Evolutionary conservation across 1,284 basidiomycete genomes (phyloP).

Genomic region (Cutaneotrichosporon sp.): DNA sequence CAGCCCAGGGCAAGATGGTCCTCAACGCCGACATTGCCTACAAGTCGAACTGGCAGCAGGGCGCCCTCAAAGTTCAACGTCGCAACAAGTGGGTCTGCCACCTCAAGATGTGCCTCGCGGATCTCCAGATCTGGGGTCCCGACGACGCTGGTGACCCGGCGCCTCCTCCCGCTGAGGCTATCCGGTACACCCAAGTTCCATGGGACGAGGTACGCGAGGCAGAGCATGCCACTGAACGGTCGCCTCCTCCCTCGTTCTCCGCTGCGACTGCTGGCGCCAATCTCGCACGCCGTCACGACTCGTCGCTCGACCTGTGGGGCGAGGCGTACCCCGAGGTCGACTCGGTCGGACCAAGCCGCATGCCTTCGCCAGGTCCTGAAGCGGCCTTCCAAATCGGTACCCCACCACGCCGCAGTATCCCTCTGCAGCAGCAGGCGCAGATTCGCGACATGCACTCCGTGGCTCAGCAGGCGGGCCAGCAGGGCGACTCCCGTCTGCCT

Average conservation of each 20-base stretch:
- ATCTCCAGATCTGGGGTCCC: constrained; percentile 74
- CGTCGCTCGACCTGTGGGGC: constrained; percentile 45
- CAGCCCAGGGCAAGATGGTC: constrained; percentile 74
- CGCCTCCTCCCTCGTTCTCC: constrained; percentile 48
- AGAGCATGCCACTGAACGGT: constrained; percentile 38
- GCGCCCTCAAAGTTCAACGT: constrained; percentile 66
- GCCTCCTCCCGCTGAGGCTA: constrained; percentile 57
- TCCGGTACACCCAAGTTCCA: constrained; percentile 68
- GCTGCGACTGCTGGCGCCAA: constrained; percentile 37
- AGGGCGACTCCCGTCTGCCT: constrained; percentile 8
- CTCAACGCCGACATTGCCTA: constrained; percentile 77
- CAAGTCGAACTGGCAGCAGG: constrained; percentile 85
- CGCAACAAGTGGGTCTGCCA: constrained; percentile 91
- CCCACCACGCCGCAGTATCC: constrained; percentile 12
- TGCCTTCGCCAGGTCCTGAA: constrained; percentile 17
- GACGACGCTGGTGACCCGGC: constrained; percentile 63
- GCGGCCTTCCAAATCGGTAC: constrained; percentile 12
- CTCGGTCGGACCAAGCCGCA: constrained; percentile 29
- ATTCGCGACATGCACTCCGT: constrained; percentile 6
- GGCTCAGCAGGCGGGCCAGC: constrained; percentile 11
- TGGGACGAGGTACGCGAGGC: constrained; percentile 63
- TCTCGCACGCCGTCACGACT: constrained; percentile 43
- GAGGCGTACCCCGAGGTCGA: constrained; percentile 31
- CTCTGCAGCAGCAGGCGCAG: constrained; percentile 2
- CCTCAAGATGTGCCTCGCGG: constrained; percentile 67